Evolutionary conservation across 495 filamentous ascomycete genomes (phyloP).

Genomic region (Neohortaea acidophila): DNA sequence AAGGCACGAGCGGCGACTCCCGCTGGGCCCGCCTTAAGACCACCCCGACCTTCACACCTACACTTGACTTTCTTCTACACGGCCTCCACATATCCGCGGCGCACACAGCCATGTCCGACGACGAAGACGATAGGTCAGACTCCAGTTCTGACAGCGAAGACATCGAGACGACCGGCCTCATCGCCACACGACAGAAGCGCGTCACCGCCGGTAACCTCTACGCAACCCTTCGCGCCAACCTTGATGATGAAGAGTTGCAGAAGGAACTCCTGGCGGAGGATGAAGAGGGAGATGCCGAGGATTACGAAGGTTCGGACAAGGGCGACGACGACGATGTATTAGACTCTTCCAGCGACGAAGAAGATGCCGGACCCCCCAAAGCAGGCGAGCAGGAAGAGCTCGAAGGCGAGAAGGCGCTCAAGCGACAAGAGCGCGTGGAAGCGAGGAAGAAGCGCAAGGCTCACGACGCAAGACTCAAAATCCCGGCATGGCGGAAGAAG

Average conservation of each 20-base stretch:
- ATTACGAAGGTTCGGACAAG: slow-evolving; percentile 15
- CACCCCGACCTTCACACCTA: background rate
- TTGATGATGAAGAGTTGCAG: slow-evolving; percentile 14
- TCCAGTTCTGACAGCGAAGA: slow-evolving; percentile 8
- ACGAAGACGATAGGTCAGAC: slow-evolving; percentile 1
- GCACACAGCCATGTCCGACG: slow-evolving; percentile 13
- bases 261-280: slow-evolving; percentile 15
- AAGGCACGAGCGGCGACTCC: too few relatives aligned
- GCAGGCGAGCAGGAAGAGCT: slow-evolving; percentile 37
- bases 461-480: slow-evolving; percentile 37
- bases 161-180: slow-evolving; percentile 10
- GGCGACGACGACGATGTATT: slow-evolving; percentile 26
- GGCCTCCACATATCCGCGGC: too few relatives aligned
- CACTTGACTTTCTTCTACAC: too few relatives aligned
- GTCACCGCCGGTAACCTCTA: slow-evolving; percentile 14
- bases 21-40: too few relatives aligned
- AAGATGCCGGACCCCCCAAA: slow-evolving; percentile 32
- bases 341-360: slow-evolving; percentile 64
- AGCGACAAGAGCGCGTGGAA: slow-evolving; percentile 30
- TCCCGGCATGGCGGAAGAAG: slow-evolving; percentile 34
- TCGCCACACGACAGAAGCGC: slow-evolving; percentile 14
- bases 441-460: slow-evolving; percentile 59
- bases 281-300: slow-evolving; percentile 11
- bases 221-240: slow-evolving; percentile 3
- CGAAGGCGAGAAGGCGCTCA: slow-evolving; percentile 36